Base-by-base conservation (phyloP, 345 rosid species). In the Melastoma malabathricum region DNA sequence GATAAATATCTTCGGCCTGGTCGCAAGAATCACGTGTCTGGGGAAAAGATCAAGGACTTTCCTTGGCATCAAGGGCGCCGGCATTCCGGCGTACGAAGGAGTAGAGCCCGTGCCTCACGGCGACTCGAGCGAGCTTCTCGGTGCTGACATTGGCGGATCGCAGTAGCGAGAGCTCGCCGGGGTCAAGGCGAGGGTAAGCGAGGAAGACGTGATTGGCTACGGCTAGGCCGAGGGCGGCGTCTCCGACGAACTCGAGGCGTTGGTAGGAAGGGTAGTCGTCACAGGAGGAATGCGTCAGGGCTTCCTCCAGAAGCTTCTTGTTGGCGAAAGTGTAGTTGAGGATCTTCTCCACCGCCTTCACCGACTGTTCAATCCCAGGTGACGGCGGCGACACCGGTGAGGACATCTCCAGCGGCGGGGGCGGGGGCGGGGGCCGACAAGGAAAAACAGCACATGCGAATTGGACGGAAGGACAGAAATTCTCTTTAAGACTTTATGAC, bases 61-160 rank as follows among this genome's bases (percentile, higher is more conserved):
- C 94, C 86, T 70, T 74, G 4, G 72, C 73, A 15, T 79, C 85
- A n/a, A 78, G 70, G 1, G 68, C 4, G 46, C 56, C 17, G 44
- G 72, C 64, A 52, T 66, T 78, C 62, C 65, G 83, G 14, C 80
- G 64, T 13, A 84, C 53, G 41, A 66, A 73, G 5, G 19, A 22
- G 41, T 75, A 79, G 8, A 89, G 71, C 0, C 73, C 65, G 18
- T 69, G 85, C 10, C 48, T 70, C 52, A 83, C 52, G 20, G 95
- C 77, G 22, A 79, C 82, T 18, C 93, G 93, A 10, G 97, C 89
- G 43, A 89, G 76, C 51, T 85, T 89, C 78, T 89, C 97, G 2
- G 79, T 89, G 31, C 89, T 79, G 10, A 75, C 63, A 47, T 80
- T 85, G 38, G 83, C 85, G 15, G 93, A 65, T 27, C 93, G 77